Evolutionary conservation across 2,329 filamentous ascomycete species (phyloP).

Genomic region (Colletotrichum sojae): DNA sequence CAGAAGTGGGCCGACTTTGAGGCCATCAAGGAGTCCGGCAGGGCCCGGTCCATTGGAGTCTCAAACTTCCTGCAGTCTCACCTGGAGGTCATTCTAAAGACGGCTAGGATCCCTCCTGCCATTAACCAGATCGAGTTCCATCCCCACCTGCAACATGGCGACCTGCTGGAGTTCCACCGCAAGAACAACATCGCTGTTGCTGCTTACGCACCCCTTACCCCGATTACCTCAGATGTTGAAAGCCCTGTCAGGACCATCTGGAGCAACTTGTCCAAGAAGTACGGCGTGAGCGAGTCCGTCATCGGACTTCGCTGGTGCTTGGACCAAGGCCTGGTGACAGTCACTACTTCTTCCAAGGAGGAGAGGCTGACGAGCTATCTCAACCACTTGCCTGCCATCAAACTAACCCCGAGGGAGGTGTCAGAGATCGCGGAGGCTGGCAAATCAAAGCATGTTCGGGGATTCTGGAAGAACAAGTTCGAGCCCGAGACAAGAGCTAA

Average conservation of each 20-base stretch:
- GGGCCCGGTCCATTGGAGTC: conserved; percentile 80
- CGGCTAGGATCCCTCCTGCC: conserved; percentile 74
- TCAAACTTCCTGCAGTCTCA: conserved; percentile 78
- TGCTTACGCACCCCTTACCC: conserved; percentile 70
- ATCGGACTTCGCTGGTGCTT: conserved; percentile 72
- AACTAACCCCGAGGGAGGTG: conserved; percentile 72
- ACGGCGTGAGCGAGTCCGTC: conserved; percentile 69
- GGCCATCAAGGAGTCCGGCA: conserved; percentile 76
- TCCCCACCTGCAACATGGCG: conserved; percentile 78
- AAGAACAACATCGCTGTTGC: conserved; percentile 69
- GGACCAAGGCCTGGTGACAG: conserved; percentile 70
- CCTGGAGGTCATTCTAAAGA: conserved; percentile 69
- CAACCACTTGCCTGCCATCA: conserved; percentile 65
- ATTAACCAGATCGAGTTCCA: conserved; percentile 89
- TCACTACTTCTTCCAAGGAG: conserved; percentile 73
- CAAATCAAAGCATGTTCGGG: conserved; percentile 72
- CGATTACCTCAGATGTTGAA: conserved; percentile 61
- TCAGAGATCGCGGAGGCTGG: conserved; percentile 69
- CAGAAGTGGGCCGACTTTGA: conserved; percentile 72
- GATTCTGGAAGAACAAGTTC: conserved; percentile 70
- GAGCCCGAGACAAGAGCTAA: conserved; percentile 65
- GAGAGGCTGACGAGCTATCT: conserved; percentile 71
- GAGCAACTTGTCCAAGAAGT: conserved; percentile 67
- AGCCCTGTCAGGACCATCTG: conserved; percentile 70
- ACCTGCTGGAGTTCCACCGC: conserved; percentile 70